phyloP scores from a whole-genome alignment of 2,329 filamentous ascomycete species.

The Ophiostoma angusticollis region DNA sequence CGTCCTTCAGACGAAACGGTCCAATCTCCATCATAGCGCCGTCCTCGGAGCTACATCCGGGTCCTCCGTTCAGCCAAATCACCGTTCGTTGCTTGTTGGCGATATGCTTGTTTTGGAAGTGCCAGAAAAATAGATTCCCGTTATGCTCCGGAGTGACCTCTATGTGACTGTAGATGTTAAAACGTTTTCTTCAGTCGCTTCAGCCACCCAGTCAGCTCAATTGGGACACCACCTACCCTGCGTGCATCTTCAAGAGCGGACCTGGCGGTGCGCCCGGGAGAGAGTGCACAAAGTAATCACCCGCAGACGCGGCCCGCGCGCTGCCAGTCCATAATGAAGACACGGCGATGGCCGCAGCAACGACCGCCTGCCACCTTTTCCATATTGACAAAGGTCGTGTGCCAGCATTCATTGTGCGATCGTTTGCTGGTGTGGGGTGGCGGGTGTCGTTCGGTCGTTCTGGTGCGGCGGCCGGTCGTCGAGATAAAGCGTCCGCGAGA shows the following conservation, averaged over 20 bases:
- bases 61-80: conserved; percentile 94
- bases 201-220: not conserved
- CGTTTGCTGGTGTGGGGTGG: no score
- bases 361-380: conserved; percentile 16
- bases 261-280: conserved; percentile 74
- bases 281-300: conserved; percentile 79
- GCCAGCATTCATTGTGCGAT: no score
- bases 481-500: no score
- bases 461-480: no score
- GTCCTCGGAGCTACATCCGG: conserved; percentile 94
- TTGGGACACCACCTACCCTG: conserved; percentile 53
- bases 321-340: conserved; percentile 25
- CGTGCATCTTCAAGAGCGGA: conserved; percentile 88
- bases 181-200: not conserved
- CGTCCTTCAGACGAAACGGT: conserved; percentile 73
- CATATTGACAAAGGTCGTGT: conserved; percentile 9
- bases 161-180: conserved; percentile 55
- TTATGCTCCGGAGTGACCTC: conserved; percentile 76
- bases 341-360: conserved; percentile 26
- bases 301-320: conserved; percentile 39
- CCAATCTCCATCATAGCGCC: conserved; percentile 93
- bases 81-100: conserved; percentile 82
- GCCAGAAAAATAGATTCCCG: conserved; percentile 97
- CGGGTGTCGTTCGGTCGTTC: no score
- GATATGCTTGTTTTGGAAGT: conserved; percentile 91